These are phyloP conservation scores for Fusarium penzigii DNA, from an alignment of 2,329 filamentous ascomycete genomes.

Conservation along the genomic window DNA sequence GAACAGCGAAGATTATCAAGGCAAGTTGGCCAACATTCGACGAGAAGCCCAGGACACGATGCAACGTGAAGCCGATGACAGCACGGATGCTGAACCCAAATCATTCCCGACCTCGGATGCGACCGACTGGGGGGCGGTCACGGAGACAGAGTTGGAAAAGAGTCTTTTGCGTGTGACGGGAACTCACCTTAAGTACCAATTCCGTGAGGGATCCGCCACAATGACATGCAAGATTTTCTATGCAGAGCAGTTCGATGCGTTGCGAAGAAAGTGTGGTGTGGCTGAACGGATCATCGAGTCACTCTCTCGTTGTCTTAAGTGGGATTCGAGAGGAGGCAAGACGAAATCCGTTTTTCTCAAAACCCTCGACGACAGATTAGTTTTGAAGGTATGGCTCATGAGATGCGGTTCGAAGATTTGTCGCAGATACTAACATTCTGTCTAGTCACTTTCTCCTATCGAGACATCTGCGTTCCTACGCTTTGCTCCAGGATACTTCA, in stretches of 20 bases:
- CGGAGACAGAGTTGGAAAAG: slow-evolving; percentile 78
- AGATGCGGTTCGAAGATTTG: not conserved
- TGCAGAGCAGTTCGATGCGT: slow-evolving; percentile 94
- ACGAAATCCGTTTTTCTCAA: slow-evolving; percentile 97
- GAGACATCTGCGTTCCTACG: slow-evolving; percentile 93
- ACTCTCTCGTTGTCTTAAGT: slow-evolving; percentile 91
- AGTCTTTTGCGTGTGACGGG: slow-evolving; percentile 82
- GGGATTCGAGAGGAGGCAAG: slow-evolving; percentile 97
- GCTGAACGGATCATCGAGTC: slow-evolving; percentile 94
- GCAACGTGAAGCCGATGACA: slow-evolving; percentile 38
- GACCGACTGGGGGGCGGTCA: slow-evolving; percentile 42
- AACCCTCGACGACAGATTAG: slow-evolving; percentile 90
- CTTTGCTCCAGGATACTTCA: slow-evolving; percentile 96
- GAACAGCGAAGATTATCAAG: slow-evolving; percentile 82
- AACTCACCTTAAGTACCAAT: slow-evolving; percentile 94
- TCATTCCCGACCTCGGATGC: slow-evolving; percentile 38
- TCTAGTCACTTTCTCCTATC: slow-evolving; percentile 79
- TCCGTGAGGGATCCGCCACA: slow-evolving; percentile 87
- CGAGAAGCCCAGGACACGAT: slow-evolving; percentile 47
- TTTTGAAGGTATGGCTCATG: slow-evolving; percentile 64
- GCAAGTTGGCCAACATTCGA: slow-evolving; percentile 72
- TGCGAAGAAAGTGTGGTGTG: slow-evolving; percentile 89
- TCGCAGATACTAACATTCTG: slow-evolving; percentile 10
- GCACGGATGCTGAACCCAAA: slow-evolving; percentile 30
- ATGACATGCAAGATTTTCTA: slow-evolving; percentile 99